Conservation (phyloP, 2,329 filamentous ascomycete species). For the Dichotomopilus funicola region DNA sequence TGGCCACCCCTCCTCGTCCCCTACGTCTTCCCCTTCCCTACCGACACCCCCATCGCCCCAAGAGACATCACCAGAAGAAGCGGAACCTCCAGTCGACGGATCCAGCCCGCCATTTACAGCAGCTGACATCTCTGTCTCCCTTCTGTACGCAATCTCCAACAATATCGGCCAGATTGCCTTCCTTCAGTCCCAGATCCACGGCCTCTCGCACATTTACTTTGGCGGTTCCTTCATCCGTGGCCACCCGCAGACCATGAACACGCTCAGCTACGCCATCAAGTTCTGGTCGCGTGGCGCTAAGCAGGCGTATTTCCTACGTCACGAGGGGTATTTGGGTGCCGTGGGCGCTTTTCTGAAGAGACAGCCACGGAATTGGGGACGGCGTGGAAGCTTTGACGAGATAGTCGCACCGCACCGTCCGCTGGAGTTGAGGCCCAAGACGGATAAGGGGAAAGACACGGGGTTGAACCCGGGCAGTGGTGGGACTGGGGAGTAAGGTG, state of each 20-base stretch:
- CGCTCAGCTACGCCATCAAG: slow-evolving; percentile 89
- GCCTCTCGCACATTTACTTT: slow-evolving; percentile 90
- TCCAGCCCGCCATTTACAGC: slow-evolving; percentile 55
- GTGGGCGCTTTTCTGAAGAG: slow-evolving; percentile 92
- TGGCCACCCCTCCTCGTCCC: background rate
- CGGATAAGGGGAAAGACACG: background rate
- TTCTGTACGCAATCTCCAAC: slow-evolving; percentile 93
- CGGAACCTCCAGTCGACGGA: background rate
- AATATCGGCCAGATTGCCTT: slow-evolving; percentile 98
- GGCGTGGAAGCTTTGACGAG: slow-evolving; percentile 67
- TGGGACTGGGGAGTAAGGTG: too few species aligned
- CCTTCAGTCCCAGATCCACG: slow-evolving; percentile 92
- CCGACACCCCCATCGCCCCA: too few species aligned
- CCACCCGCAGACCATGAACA: slow-evolving; percentile 96
- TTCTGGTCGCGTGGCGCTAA: slow-evolving; percentile 93
- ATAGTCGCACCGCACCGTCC: background rate
- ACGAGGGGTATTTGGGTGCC: slow-evolving; percentile 90
- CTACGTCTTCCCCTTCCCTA: background rate
- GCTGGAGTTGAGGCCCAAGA: slow-evolving; percentile 27
- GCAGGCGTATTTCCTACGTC: slow-evolving; percentile 90
- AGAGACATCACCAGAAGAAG: too few species aligned
- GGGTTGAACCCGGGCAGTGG: too few species aligned
- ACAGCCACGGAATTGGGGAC: slow-evolving; percentile 85
- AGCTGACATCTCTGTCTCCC: slow-evolving; percentile 81
- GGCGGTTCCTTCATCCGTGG: slow-evolving; percentile 95